Evolutionary conservation across 257 asterid species (phyloP), one percentile per base, ranked within the genome.

Genomic region (Salvia hispanica): DNA sequence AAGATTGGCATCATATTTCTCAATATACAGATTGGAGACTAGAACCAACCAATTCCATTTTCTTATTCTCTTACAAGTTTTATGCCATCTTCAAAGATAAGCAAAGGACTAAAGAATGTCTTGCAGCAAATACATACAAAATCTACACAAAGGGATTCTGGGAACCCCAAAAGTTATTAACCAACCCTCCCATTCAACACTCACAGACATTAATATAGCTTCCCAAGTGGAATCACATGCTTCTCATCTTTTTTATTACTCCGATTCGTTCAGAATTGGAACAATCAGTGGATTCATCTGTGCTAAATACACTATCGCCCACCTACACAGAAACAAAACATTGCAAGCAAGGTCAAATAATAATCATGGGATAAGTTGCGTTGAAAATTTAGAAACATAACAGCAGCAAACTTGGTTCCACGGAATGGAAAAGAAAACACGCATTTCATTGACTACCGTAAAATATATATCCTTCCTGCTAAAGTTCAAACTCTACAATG

Each of bases 201-300:
- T 57, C 75, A 59, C 59, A 64, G 42, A 63, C 69, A 59, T 62
- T 67, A 62, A 42, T 3, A 58, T 9, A 46, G 58, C 79, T 46
- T 64, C n/a, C 48, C 64, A 33, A 42, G 51, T 70, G 73, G 56
- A 57, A 36, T 65, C 63, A 54, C 74, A 58, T 36, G 72, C 74
- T 55, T 70, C 65, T 10, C 52, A 15, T n/a, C 42, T 45, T 62
- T 65, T 42, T 40, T 10, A 61, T 81, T 78, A 88, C 72, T 85
- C 97, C 1, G 86, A 18, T 70, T 86, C 97, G 31, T 73, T 88
- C 82, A 91, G 68, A 70, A 91, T 78, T 5, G 96, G 97, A 71
- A 91, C 97, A 39, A 91, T 88, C 10, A 91, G 91, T 12, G 97
- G 97, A 3, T 88, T 91, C 97, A 91, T 75, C 83, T 91, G 97